Percentiles rank a stretch among this genome's conserved stretches.
These are phyloP conservation scores for Diaporthe ilicicola DNA, from an alignment of 2,329 filamentous ascomycete species.

Conservation along the genomic window DNA sequence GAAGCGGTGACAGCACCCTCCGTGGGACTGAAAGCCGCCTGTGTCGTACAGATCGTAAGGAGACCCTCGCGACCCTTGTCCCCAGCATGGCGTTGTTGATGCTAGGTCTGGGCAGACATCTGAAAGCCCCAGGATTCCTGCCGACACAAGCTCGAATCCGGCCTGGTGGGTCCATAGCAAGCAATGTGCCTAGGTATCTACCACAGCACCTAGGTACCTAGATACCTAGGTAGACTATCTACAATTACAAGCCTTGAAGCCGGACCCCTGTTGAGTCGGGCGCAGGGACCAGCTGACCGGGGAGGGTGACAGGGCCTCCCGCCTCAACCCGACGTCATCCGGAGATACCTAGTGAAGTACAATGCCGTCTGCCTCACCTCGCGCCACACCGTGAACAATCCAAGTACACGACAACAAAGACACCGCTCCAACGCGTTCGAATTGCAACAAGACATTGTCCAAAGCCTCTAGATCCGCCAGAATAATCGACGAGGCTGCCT, in stretches of 20 bases:
- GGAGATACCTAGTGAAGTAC: not conserved
- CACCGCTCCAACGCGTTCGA: not conserved
- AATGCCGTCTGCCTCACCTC: not conserved
- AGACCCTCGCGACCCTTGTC: slow-evolving; percentile 36
- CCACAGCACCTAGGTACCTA: no score
- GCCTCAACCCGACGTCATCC: slow-evolving; percentile 22
- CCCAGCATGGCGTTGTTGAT: slow-evolving; percentile 39
- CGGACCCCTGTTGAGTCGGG: slow-evolving; percentile 9
- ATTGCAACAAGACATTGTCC: not conserved
- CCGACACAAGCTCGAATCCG: slow-evolving; percentile 4
- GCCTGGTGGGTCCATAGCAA: not conserved
- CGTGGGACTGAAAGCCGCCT: not conserved
- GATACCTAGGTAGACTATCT: no score
- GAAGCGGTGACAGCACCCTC: not conserved
- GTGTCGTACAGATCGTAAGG: slow-evolving; percentile 24
- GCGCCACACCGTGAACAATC: not conserved
- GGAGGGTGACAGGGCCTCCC: slow-evolving; percentile 15
- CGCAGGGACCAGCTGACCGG: slow-evolving; percentile 27
- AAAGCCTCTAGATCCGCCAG: not conserved
- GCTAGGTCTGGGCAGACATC: not conserved
- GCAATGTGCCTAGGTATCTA: not conserved
- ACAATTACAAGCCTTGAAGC: not conserved
- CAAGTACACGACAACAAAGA: not conserved
- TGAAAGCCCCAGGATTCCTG: not conserved
- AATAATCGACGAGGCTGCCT: slow-evolving; percentile 15